Evolutionary conservation across 2,329 filamentous ascomycete species (phyloP).

Genomic region (Fusarium globosum): DNA sequence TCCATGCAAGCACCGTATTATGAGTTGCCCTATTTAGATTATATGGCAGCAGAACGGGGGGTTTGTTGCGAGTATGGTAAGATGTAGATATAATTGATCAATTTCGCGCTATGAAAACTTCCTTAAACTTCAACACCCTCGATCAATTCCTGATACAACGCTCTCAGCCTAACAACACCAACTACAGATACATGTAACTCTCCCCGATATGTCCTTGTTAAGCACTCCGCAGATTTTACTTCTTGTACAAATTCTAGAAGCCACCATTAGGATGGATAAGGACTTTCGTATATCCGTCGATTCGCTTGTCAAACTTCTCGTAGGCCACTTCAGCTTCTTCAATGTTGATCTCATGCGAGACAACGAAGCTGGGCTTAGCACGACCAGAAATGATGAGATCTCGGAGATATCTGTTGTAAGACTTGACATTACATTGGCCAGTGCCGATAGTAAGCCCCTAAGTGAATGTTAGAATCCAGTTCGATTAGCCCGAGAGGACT

Average conservation of each 20-base stretch:
- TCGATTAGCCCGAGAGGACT: background rate
- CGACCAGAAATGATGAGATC: slow-evolving; percentile 73
- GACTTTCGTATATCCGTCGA: slow-evolving; percentile 76
- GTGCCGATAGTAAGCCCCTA: slow-evolving; percentile 69
- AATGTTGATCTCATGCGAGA: slow-evolving; percentile 72
- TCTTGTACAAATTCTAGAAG: slow-evolving; percentile 22
- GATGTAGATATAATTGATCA: background rate
- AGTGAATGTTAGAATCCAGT: background rate
- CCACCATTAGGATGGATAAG: slow-evolving; percentile 73
- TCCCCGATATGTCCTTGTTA: background rate
- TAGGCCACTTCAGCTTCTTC: slow-evolving; percentile 71
- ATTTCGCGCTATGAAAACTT: background rate
- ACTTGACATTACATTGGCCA: slow-evolving; percentile 75
- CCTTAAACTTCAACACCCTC: background rate
- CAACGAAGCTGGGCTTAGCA: slow-evolving; percentile 74
- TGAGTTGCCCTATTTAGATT: background rate
- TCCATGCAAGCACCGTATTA: background rate
- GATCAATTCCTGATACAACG: background rate
- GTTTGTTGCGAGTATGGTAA: background rate
- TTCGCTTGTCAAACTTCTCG: slow-evolving; percentile 72
- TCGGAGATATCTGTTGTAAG: slow-evolving; percentile 73
- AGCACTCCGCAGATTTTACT: background rate
- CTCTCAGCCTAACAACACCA: background rate
- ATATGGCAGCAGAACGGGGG: background rate
- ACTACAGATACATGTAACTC: background rate